Base-by-base conservation (phyloP, 2,329 filamentous ascomycete genomes). In the Colletotrichum acutatum region DNA sequence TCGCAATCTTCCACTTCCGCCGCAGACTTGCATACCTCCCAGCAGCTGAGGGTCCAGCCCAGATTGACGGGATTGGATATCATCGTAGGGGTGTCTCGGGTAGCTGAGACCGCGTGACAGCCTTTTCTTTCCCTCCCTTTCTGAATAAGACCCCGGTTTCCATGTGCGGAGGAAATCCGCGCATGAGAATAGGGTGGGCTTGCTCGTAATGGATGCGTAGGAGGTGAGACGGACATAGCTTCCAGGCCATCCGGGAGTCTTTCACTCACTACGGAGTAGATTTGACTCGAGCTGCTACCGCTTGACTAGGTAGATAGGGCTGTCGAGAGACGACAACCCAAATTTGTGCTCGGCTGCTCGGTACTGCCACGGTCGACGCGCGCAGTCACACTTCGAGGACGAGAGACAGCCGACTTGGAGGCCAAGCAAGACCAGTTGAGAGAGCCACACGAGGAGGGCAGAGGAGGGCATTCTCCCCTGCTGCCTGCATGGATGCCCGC, bases 51-150 rank as follows among this genome's bases (percentile, higher is more conserved):
- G 64, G 53, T 28, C 11, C 37, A 53, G 19, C 42, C 7, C 54
- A 19, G 34, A 37, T 37, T 49, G 26, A 57, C 49, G 30, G 58
- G 32, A 68, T 54, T 71, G 64, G 64, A 67, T 71, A 26, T 22
- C 46, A 56, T 67, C 34, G 28, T 42, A 26, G 19, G 49, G 56
- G 42, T 67, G 56, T 71, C 68, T 71, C 62, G 56, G 68, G n/a
- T 66, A 68, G n/a, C 57, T 67, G 52, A 72, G 69, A 72, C 69
- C 69, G 65, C 53, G 37, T 72, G 59, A 58, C 53, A 49, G 6
- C 52, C 52, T n/a, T 34, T 30, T 5, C 26, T 11, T 8, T 9
- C 32, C 32, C 12, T 22, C 32, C 6, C 52, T n/a, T 37, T 49
- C 37, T 52, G 19, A 58, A 24, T 28, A 19, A 49, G 61, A 56